A percentile compares a stretch with the other conserved stretches of the same genome.
phyloP scores from a whole-genome alignment of 805 yeast genomes.

The Schwanniomyces occidentalis region DNA sequence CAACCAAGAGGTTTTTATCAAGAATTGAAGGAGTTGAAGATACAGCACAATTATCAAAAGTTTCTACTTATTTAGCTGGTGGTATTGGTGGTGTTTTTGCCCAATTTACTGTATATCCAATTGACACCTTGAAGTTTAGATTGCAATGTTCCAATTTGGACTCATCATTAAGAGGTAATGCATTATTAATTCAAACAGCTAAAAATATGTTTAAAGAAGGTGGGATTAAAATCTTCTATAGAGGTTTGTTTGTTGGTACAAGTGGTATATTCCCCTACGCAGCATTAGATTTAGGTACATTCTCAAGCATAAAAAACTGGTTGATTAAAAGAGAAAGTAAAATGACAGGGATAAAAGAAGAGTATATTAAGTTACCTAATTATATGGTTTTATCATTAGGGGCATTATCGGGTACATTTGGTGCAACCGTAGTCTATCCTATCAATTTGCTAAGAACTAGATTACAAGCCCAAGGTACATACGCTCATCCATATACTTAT shows the following conservation, averaged over 20 bases:
- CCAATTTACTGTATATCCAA: conserved; percentile 91
- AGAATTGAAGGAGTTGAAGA: conserved; percentile 73
- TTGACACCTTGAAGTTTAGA: conserved; percentile 91
- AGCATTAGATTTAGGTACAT: conserved; percentile 93
- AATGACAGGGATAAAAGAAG: conserved; percentile 49
- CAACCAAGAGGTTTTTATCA: conserved; percentile 75
- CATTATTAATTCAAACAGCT: conserved; percentile 65
- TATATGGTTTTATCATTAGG: conserved; percentile 85
- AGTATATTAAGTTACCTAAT: conserved; percentile 75
- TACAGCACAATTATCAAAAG: conserved; percentile 65
- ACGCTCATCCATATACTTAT: conserved; percentile 88
- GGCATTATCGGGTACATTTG: conserved; percentile 92
- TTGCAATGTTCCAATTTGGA: conserved; percentile 89
- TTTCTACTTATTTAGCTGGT: conserved; percentile 87
- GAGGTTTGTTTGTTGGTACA: conserved; percentile 90
- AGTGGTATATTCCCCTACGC: conserved; percentile 98
- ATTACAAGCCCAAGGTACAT: conserved; percentile 96
- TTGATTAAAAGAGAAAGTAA: conserved; percentile 65
- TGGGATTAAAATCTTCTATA: conserved; percentile 74
- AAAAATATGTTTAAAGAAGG: conserved; percentile 77
- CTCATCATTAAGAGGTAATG: conserved; percentile 58
- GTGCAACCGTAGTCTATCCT: conserved; percentile 95
- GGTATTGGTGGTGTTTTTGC: conserved; percentile 95
- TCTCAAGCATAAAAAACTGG: conserved; percentile 79
- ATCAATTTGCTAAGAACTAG: conserved; percentile 88